Base-by-base conservation (phyloP, 129 eudicot species). In the Scalesia atractyloides region DNA sequence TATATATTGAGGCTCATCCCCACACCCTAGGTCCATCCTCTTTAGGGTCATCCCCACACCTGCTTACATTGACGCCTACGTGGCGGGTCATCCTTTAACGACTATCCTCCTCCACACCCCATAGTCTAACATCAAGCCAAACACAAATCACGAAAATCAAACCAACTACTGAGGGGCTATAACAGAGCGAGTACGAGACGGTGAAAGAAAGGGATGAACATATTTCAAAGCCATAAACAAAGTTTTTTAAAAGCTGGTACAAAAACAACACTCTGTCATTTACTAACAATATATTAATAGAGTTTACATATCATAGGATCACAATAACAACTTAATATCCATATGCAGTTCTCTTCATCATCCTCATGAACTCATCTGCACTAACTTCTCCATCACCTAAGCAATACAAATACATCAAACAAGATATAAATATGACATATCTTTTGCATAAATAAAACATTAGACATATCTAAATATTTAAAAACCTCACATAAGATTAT, bases 371-470 rank as follows among this genome's bases (percentile, higher is more conserved):
- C 74, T 92, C 98, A 0, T 92, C 96, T 19, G 66, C 75, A 58
- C 71, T 81, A 7, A 92, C 98, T 87, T 92, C 98, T 36, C 98
- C 95, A 67, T 92, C 96, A 79, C 77, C 98, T 92, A 84, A 41
- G 44, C 56, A 76, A 36, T 56, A 56, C 68, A 69, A 43, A 76
- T 16, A 30, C 20, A 14, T 22, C 44, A 60, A 60, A 63, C 15
- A 52, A 9, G 16, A 51, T 0, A 7, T 68, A 44, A 33, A 52
- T 39, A 48, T 30, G 34, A 56, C 9, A 20, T 58, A 69, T 44
- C 59, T 41, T 34, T 47, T 11, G 39, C 17, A 58, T 30, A 5
- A 10, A 41, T 41, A 41, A 41, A 41, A 41, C 2, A 8, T 41
- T 7, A 41, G 46, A 24, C 13, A 13, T 14, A 30, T 60, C 12